phyloP scores from a whole-genome alignment of 495 filamentous ascomycete genomes.

The Aspergillus egyptiacus region DNA sequence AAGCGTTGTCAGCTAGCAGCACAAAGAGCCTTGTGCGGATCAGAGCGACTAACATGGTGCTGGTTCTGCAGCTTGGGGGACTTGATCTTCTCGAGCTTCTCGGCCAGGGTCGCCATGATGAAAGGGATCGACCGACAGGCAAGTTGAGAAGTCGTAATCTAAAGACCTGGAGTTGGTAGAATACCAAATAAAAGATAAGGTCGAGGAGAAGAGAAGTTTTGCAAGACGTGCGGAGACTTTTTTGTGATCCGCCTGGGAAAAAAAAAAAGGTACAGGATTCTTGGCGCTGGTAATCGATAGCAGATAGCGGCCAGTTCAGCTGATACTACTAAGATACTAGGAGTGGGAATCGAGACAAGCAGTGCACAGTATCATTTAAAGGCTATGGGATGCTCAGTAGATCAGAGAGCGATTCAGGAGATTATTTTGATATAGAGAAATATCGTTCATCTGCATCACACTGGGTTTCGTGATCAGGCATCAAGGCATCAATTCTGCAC shows the following conservation, averaged over 20 bases:
- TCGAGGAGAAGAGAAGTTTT: slow-evolving; percentile 18
- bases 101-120: slow-evolving; percentile 67
- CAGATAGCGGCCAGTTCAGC: neutral
- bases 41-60: slow-evolving; percentile 62
- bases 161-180: slow-evolving; percentile 12
- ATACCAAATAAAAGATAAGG: slow-evolving; percentile 27
- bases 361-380: too few relatives aligned
- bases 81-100: slow-evolving; percentile 93
- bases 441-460: neutral
- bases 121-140: slow-evolving; percentile 27
- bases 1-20: slow-evolving; percentile 17
- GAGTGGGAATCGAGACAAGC: neutral
- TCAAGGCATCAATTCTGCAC: slow-evolving; percentile 2
- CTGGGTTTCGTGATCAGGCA: neutral
- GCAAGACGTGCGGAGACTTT: slow-evolving; percentile 29
- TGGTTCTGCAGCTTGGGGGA: slow-evolving; percentile 94
- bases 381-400: too few relatives aligned
- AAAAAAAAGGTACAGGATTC: slow-evolving; percentile 34
- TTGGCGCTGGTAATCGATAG: slow-evolving; percentile 31
- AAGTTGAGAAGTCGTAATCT: slow-evolving; percentile 13
- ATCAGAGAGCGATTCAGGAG: too few relatives aligned
- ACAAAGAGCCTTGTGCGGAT: slow-evolving; percentile 4
- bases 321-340: neutral
- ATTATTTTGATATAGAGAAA: neutral
- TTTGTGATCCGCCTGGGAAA: slow-evolving; percentile 21